Conservation (phyloP, 148 eudicot species). For the Amaranthus cruentus region DNA sequence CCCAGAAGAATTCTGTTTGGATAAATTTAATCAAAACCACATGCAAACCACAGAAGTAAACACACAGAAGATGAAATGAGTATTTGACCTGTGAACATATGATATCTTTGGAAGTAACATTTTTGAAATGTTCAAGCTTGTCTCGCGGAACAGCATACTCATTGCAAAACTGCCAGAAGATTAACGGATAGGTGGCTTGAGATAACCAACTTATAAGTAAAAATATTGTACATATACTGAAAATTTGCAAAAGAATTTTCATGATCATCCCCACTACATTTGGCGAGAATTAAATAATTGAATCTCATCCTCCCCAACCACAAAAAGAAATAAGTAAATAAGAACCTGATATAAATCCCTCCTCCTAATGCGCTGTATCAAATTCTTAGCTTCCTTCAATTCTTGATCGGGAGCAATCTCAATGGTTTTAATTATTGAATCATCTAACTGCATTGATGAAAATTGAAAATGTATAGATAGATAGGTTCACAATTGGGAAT, state of each 20-base stretch:
- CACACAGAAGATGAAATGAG: background rate
- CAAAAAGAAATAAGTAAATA: too few species aligned
- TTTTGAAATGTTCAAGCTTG: conserved; percentile 59
- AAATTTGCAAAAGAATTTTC: background rate
- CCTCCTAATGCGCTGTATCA: conserved; percentile 60
- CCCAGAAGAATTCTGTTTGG: conserved; percentile 50
- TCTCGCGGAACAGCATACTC: conserved; percentile 82
- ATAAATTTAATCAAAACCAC: background rate
- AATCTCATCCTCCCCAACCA: background rate
- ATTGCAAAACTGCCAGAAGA: conserved; percentile 67
- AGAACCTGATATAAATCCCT: conserved; percentile 65
- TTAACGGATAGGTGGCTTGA: background rate
- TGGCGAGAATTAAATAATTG: background rate
- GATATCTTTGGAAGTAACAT: conserved; percentile 70
- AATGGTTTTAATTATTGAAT: conserved; percentile 68
- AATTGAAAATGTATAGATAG: background rate
- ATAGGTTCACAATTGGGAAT: background rate
- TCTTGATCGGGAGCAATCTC: conserved; percentile 70
- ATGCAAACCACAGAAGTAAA: background rate
- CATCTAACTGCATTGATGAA: conserved; percentile 60
- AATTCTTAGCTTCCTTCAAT: conserved; percentile 59
- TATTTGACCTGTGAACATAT: conserved; percentile 75
- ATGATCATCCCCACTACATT: background rate
- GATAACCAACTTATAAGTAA: background rate
- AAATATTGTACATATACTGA: conserved; percentile 1